Evolutionary conservation across 2,329 filamentous ascomycete species (phyloP), one percentile per base, ranked within the genome.

Genomic region (Apiospora koreana): DNA sequence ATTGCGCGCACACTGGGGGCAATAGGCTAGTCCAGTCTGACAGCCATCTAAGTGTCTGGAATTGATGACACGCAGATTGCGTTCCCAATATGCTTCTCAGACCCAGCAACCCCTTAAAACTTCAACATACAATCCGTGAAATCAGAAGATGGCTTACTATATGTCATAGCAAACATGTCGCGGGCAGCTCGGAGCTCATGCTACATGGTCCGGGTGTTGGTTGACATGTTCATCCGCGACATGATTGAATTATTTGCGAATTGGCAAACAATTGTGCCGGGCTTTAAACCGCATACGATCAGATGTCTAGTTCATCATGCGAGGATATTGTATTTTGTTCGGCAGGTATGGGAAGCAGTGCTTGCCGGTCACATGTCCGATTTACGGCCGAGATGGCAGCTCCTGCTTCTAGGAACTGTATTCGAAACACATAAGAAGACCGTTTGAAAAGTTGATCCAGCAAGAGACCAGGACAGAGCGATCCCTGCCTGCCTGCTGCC

Each of bases 301-400:
- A 35, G 31, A 21, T 35, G 25, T 21, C 50, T 35, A 5, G 16
- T 31, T 58, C 28, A 9, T 35, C 8, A 35, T 21, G 50, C 31
- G 14, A 43, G 12, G 41, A 16, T 43, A 43, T 18, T 21, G 16
- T 58, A 10, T 31, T 35, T 28, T 31, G 48, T 38, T 62, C 54
- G 54, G 54, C 54, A 62, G 31, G 54, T 62, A 62, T 38, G 54
- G 54, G 31, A 62, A 50, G 66, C 45, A 45, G 45, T 43, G 66
- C 45, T 50, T 68, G 66, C 66, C 66, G 66, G 31, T 50, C 46
- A 50, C n/a, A 66, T 43, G 45, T 68, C 66, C 66, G 64, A 50
- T 62, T 70, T 70, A 70, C 69, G 69, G 69, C 69, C 69, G 69
- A 70, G 66, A 70, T 70, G 45, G 50, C 28, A 28, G 48, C 65